Percentiles rank a stretch among this genome's conserved stretches.
These are phyloP conservation scores for Acorus calamus DNA, from an alignment of 106 monocot species.

Conservation along the genomic window DNA sequence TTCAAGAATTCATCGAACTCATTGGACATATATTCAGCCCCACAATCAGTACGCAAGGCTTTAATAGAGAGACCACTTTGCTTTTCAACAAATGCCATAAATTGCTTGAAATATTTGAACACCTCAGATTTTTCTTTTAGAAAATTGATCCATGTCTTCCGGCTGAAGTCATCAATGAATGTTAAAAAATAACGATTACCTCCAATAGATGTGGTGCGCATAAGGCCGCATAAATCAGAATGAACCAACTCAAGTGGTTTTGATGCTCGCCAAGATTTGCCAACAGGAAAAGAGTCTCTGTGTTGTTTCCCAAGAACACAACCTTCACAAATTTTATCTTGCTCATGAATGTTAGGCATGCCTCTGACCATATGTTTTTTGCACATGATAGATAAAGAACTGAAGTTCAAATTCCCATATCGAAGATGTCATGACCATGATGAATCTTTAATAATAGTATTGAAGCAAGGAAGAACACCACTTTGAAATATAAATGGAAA, in stretches of 20 bases:
- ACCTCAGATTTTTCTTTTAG: too few relatives aligned
- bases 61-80: too few relatives aligned
- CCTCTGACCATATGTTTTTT: conserved; percentile 5
- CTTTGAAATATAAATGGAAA: too few relatives aligned
- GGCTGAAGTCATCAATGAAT: conserved; percentile 5
- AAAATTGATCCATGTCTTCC: too few relatives aligned
- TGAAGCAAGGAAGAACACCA: too few relatives aligned
- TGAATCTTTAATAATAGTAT: too few relatives aligned
- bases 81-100: too few relatives aligned
- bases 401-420: conserved; percentile 7
- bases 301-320: conserved; percentile 7
- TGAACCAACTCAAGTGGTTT: conserved; percentile 7
- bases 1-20: too few relatives aligned
- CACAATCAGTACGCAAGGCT: too few relatives aligned
- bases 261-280: neutral
- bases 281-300: conserved; percentile 5
- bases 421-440: too few relatives aligned
- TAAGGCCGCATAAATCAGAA: conserved; percentile 1
- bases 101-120: too few relatives aligned
- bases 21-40: too few relatives aligned
- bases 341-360: neutral
- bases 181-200: conserved; percentile 7
- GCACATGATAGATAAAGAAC: neutral
- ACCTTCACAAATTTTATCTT: conserved; percentile 11
- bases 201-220: neutral